Conservation (phyloP, 192 early-diverging fungal genomes). For the Mortierella alpina region DNA sequence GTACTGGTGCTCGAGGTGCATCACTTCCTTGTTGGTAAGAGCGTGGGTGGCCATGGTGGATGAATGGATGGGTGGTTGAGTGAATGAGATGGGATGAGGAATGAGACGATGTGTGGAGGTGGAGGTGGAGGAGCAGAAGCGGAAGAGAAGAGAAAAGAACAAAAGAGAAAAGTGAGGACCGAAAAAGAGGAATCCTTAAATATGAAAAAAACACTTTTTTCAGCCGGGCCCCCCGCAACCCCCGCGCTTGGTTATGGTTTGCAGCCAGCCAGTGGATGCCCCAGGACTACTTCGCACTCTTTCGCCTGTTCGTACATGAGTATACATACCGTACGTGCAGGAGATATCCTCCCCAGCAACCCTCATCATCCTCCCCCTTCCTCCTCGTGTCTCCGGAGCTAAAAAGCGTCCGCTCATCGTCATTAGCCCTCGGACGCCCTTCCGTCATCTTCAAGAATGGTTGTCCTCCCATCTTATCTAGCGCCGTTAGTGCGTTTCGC, state of each 20-base stretch:
- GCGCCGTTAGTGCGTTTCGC: too few relatives aligned
- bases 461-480: too few relatives aligned
- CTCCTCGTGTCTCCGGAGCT: background rate
- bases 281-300: too few relatives aligned
- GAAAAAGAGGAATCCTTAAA: background rate
- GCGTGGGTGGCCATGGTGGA: slow-evolving; percentile 34
- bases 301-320: too few relatives aligned
- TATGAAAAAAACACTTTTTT: background rate
- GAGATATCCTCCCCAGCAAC: background rate
- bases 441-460: background rate
- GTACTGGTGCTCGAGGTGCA: slow-evolving; percentile 84
- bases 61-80: background rate
- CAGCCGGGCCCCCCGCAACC: too few relatives aligned
- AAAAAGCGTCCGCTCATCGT: background rate
- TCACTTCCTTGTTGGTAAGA: slow-evolving; percentile 64
- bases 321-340: too few relatives aligned
- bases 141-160: background rate
- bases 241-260: too few relatives aligned
- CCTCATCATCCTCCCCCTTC: background rate
- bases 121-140: background rate
- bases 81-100: background rate
- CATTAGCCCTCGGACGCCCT: background rate
- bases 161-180: background rate
- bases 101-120: background rate
- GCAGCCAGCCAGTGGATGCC: too few relatives aligned